Conservation (phyloP, 2,329 filamentous ascomycete genomes). For the Diplodia mutila region DNA sequence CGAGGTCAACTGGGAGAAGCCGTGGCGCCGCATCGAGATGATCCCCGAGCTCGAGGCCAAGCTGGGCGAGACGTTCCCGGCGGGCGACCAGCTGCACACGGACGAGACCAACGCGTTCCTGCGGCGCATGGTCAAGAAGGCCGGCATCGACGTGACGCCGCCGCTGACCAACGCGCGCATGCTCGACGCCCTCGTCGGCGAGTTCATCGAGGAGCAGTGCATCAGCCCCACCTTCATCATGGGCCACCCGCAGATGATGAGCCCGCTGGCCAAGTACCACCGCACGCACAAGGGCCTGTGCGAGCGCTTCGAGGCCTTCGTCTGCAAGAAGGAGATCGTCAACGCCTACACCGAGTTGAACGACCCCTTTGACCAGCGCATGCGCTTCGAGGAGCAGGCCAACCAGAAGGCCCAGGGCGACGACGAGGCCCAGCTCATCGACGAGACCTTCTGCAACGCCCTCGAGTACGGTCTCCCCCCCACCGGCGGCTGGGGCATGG, state of each 20-base stretch:
- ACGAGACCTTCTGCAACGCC: slow-evolving; percentile 91
- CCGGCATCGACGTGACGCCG: slow-evolving; percentile 84
- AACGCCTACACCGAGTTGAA: slow-evolving; percentile 99
- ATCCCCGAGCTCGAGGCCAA: slow-evolving; percentile 89
- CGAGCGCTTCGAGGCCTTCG: slow-evolving; percentile 97
- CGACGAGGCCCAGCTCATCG: slow-evolving; percentile 92
- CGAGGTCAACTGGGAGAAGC: slow-evolving; percentile 93
- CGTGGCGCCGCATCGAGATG: slow-evolving; percentile 95
- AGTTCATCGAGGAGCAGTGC: slow-evolving; percentile 93
- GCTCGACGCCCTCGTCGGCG: slow-evolving; percentile 87
- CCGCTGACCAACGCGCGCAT: slow-evolving; percentile 93
- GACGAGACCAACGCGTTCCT: slow-evolving; percentile 88
- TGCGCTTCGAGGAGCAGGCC: slow-evolving; percentile 93
- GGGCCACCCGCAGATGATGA: slow-evolving; percentile 87
- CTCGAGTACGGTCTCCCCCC: slow-evolving; percentile 91
- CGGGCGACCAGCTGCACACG: slow-evolving; percentile 86
- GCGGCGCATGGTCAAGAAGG: slow-evolving; percentile 80
- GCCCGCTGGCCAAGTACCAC: slow-evolving; percentile 94
- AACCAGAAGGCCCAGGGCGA: slow-evolving; percentile 95
- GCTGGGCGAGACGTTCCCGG: slow-evolving; percentile 90
- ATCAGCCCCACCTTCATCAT: slow-evolving; percentile 92
- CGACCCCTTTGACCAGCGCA: slow-evolving; percentile 91
- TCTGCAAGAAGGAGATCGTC: slow-evolving; percentile 94
- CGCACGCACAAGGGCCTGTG: slow-evolving; percentile 80
- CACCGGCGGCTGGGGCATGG: slow-evolving; percentile 95